Conservation (phyloP, 768 basidiomycete genomes). For the Boletales sp. region DNA sequence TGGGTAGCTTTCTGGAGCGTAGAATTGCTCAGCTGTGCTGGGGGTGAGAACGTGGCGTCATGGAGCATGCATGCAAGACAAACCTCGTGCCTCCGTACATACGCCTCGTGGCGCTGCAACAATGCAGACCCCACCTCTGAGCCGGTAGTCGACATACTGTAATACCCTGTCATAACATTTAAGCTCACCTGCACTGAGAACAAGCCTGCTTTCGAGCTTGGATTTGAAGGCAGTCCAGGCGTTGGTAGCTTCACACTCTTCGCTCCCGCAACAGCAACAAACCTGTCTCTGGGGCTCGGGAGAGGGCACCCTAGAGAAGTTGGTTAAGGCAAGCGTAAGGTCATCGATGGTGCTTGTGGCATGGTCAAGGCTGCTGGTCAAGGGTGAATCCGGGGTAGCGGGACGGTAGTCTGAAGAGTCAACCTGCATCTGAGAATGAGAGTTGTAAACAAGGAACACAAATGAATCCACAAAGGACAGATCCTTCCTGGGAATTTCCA, state of each 20-base stretch:
- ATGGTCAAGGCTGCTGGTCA: constrained; percentile 48
- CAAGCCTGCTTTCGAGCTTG: constrained; percentile 71
- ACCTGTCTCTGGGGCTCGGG: constrained; percentile 56
- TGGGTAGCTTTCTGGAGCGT: constrained; percentile 12
- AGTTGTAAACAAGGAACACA: background rate
- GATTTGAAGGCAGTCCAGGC: constrained; percentile 64
- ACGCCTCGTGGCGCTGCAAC: constrained; percentile 81
- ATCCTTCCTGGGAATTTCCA: constrained; percentile 18
- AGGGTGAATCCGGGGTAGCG: constrained; percentile 47
- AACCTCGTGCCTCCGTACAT: constrained; percentile 71
- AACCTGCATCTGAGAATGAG: constrained; percentile 21
- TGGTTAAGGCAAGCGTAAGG: constrained; percentile 66
- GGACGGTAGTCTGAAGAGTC: constrained; percentile 32
- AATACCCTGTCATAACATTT: background rate
- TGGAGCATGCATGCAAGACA: constrained; percentile 19
- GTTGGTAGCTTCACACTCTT: constrained; percentile 61
- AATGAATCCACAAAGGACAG: background rate
- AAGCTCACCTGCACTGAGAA: constrained; percentile 80
- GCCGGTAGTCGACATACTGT: constrained; percentile 3
- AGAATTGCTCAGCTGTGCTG: constrained; percentile 15
- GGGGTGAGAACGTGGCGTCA: constrained; percentile 8
- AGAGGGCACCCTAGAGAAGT: constrained; percentile 71
- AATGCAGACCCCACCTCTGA: constrained; percentile 89
- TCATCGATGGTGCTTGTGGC: constrained; percentile 71
- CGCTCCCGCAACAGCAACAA: constrained; percentile 63